Evolutionary conservation across 2,329 filamentous ascomycete genomes (phyloP).

Genomic region (Epichloe coenophiala): DNA sequence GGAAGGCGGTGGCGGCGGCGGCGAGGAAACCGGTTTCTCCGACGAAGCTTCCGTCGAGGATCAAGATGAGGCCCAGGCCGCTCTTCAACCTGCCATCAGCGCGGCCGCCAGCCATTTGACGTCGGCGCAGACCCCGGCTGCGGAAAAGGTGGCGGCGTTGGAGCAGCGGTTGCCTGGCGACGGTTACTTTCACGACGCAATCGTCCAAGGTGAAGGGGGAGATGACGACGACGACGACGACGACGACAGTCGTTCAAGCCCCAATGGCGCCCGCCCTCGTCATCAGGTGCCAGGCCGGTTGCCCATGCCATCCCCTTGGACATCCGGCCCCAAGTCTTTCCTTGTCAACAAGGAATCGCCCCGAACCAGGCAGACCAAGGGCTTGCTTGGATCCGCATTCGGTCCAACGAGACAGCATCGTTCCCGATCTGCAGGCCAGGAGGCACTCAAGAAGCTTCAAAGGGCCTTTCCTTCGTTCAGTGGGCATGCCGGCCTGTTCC

Average conservation of each 20-base stretch:
- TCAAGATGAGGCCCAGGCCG: slow-evolving; percentile 43
- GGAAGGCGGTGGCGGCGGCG: slow-evolving; percentile 5
- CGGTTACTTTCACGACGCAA: slow-evolving; percentile 9
- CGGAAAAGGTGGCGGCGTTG: slow-evolving; percentile 44
- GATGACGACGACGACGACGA: slow-evolving; percentile 6
- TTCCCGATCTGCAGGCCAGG: slow-evolving; percentile 41
- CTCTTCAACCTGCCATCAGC: slow-evolving; percentile 47
- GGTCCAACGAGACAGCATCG: slow-evolving; percentile 32
- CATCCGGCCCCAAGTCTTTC: slow-evolving; percentile 10
- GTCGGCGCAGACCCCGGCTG: slow-evolving; percentile 38
- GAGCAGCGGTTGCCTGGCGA: slow-evolving; percentile 23
- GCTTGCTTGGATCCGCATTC: slow-evolving; percentile 31
- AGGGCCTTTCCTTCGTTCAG: slow-evolving; percentile 41
- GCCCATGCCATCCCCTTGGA: slow-evolving; percentile 18
- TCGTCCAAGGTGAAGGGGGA: slow-evolving; percentile 8
- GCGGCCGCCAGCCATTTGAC: slow-evolving; percentile 41
- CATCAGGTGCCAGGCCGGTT: slow-evolving; percentile 1
- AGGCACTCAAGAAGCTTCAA: slow-evolving; percentile 42
- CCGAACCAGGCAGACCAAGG: slow-evolving; percentile 14
- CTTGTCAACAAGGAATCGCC: slow-evolving; percentile 8
- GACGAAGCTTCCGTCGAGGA: slow-evolving; percentile 21
- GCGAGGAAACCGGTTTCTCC: slow-evolving; percentile 6
- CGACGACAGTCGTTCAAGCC: slow-evolving; percentile 4
- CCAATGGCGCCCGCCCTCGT: background rate
- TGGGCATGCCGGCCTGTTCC: slow-evolving; percentile 18